These are phyloP conservation scores for Aristolochia contorta DNA, from an alignment of 164 flowering plant species.

Conservation along the genomic window DNA sequence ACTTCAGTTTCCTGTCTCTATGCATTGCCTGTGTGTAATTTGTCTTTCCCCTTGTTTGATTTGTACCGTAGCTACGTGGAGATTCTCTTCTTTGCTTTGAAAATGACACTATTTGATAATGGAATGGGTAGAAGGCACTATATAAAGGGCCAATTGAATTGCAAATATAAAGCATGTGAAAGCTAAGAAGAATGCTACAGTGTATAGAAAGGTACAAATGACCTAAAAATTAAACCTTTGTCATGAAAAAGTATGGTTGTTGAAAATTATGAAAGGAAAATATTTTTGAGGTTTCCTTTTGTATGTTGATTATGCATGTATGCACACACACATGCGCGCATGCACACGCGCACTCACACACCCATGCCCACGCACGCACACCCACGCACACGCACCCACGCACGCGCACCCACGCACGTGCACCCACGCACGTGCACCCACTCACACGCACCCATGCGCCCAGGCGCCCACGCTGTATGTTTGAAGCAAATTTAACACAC, in stretches of 20 bases:
- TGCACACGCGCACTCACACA: too few relatives aligned
- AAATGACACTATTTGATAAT: not conserved
- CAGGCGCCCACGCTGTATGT: too few relatives aligned
- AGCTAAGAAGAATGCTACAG: not conserved
- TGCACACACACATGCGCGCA: not conserved
- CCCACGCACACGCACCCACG: too few relatives aligned
- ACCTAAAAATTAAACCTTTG: too few relatives aligned
- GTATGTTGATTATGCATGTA: not conserved
- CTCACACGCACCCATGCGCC: too few relatives aligned
- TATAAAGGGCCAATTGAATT: not conserved
- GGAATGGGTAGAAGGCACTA: not conserved
- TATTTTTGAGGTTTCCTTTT: not conserved
- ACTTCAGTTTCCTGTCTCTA: conserved; percentile 55
- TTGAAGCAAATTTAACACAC: too few relatives aligned
- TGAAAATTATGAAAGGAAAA: not conserved
- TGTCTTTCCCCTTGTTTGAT: not conserved
- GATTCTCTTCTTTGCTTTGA: not conserved
- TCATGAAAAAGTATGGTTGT: too few relatives aligned
- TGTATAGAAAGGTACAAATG: too few relatives aligned
- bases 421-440: too few relatives aligned
- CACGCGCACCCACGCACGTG: too few relatives aligned
- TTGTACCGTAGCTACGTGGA: not conserved
- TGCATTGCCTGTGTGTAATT: conserved; percentile 72
- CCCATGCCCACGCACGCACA: too few relatives aligned
- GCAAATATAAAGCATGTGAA: not conserved